Evolutionary conservation across 148 eudicot species (phyloP), one percentile per base, ranked within the genome.

Genomic region (Persicaria maculosa): DNA sequence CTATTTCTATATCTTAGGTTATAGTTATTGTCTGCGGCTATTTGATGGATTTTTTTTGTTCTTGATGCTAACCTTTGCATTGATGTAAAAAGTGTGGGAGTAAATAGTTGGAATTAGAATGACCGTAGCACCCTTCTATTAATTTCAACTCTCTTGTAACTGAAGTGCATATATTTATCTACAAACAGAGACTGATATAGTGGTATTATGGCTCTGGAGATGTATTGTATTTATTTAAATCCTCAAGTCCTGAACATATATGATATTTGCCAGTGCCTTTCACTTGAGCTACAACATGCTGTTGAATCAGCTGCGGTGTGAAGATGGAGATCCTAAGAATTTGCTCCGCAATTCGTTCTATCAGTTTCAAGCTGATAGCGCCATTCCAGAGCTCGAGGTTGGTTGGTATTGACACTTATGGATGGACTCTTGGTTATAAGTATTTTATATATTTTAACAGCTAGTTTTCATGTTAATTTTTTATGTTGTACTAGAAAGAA

Each of bases 271-370:
- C 89, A 95, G 98, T 86, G 97, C 98, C 46, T 95, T 95, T 81
- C 98, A 95, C 83, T 85, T 95, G 76, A 92, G 97, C 85, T 95
- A 95, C 90, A 95, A 90, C 84, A 92, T 92, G 98, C 96, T 95
- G 74, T 80, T 95, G 81, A 95, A 95, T 82, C 98, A 95, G 83
- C 77, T 95, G 57, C 85, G 96, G 19, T 83, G 86, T 86, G 97
- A 92, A 95, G 98, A 95, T 78, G 97, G 96, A 50, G 83, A 92
- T 74, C 98, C 98, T 74, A 96, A 92, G 84, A 95, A 92, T 85
- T 78, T 95, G 82, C 96, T 95, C 68, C 98, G 98, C 47, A 90
- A 95, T 75, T 95, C 98, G 16, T 95, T 92, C 81, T 92, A 85
- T 84, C 98, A 95, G 67, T 95, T 90, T 85, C 98, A 95, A 80